Evolutionary conservation across 2,329 filamentous ascomycete genomes (phyloP).

Genomic region (Cordyceps javanica): DNA sequence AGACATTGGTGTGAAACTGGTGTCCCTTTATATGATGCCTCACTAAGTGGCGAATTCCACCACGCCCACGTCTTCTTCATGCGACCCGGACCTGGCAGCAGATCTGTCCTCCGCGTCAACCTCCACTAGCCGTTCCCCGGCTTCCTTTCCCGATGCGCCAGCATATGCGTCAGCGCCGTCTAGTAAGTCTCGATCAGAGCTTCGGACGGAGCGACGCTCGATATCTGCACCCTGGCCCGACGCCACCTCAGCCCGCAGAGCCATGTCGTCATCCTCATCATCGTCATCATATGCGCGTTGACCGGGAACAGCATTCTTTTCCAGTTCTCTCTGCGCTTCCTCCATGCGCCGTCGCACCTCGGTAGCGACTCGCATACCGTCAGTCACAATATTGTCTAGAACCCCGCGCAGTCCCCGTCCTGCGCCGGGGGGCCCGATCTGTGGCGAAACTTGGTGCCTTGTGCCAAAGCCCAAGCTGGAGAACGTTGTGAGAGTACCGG

Average conservation of each 20-base stretch:
- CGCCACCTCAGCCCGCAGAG: conserved; percentile 21
- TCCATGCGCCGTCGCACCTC: conserved; percentile 92
- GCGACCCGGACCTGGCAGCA: conserved; percentile 15
- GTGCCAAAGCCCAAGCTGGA: conserved; percentile 59
- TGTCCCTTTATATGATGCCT: not conserved
- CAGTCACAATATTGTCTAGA: conserved; percentile 93
- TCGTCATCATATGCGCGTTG: conserved; percentile 64
- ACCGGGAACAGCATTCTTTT: conserved; percentile 67
- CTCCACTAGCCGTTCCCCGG: conserved; percentile 15
- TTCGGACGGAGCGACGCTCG: conserved; percentile 58
- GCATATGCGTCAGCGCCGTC: conserved; percentile 70
- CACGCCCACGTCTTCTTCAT: conserved; percentile 28
- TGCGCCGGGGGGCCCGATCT: conserved; percentile 37
- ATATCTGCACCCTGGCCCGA: conserved; percentile 43
- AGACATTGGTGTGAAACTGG: not conserved
- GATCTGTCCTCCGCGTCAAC: not conserved
- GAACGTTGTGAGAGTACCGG: conserved; percentile 72
- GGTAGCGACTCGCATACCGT: conserved; percentile 91
- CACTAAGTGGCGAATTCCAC: conserved; percentile 37
- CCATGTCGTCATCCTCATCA: conserved; percentile 55
- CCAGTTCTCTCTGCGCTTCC: conserved; percentile 80
- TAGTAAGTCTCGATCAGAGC: conserved; percentile 63
- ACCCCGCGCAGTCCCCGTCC: conserved; percentile 81
- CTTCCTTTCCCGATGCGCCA: conserved; percentile 34
- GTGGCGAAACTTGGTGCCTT: conserved; percentile 32